Evolutionary conservation across 345 rosid genomes (phyloP), one percentile per base, ranked within the genome.

Genomic region (Brassica incana): DNA sequence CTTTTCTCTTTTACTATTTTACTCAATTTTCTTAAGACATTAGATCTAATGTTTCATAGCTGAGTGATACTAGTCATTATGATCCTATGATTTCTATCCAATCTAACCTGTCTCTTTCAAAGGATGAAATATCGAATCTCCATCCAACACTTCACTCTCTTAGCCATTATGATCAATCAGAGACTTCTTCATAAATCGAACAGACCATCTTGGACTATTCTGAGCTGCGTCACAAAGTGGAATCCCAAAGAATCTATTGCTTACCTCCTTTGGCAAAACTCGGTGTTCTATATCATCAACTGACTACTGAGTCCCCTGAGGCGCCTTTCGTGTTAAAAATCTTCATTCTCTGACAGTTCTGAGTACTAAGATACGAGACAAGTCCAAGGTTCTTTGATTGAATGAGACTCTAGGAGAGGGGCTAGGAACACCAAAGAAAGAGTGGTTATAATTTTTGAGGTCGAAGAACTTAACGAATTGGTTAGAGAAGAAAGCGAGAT

Each of bases 331-430:
- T 66, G 29, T 67, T 74, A 6, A 61, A 30, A 8, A 68, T 74
- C 66, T 61, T 74, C 83, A 25, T 80, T 75, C 45, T 80, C 82
- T 3, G 82, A 29, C 1, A 65, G 18, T 23, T 88, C 78, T 0
- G 71, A 1, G 50, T 69, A 61, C 38, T 74, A 35, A 67, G 35
- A 79, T 2, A 2, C 35, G 16, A 62, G 78, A 69, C 5, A 79
- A 35, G 64, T 79, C 75, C 59, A 74, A 15, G 5, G 71, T 69
- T 68, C 79, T 63, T 69, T 74, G 79, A 38, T 74, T 80, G 59
- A 87, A 86, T 14, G 93, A 81, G 20, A 88, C 88, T 78, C 92
- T 78, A 4, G 97, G 99, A 75, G 99, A 87, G 25, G 95, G 93
- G 67, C 91, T 73, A 0, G 96, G 93, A 68, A 90, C 95, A 45